These are phyloP conservation scores for Spinacia oleracea DNA, from an alignment of 179 eudicot genomes.

Conservation along the genomic window DNA sequence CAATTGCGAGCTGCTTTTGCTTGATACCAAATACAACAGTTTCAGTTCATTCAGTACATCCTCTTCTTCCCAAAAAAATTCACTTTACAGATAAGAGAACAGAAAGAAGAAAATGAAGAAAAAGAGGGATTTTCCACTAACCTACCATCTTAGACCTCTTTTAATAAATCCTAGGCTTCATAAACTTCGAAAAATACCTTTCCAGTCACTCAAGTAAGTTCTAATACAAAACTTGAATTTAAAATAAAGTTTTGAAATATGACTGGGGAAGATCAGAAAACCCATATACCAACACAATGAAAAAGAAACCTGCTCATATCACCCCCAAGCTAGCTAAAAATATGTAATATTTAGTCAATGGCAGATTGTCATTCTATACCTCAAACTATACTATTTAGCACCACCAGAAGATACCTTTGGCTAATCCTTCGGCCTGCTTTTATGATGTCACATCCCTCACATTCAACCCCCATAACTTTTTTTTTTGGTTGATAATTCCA, in stretches of 20 bases:
- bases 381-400: slow-evolving; percentile 2
- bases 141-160: slow-evolving; percentile 27
- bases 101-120: slow-evolving; percentile 16
- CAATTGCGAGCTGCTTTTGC: slow-evolving; percentile 26
- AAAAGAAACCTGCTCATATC: slow-evolving; percentile 9
- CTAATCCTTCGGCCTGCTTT: slow-evolving; percentile 26
- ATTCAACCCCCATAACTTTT: slow-evolving; percentile 10
- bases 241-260: slow-evolving; percentile 13
- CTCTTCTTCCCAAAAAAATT: slow-evolving; percentile 34
- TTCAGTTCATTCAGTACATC: slow-evolving; percentile 3
- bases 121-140: slow-evolving; percentile 23
- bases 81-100: slow-evolving; percentile 31
- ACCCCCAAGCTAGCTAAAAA: slow-evolving; percentile 15
- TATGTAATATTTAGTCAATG: slow-evolving; percentile 24
- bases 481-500: slow-evolving; percentile 7
- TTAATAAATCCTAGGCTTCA: slow-evolving; percentile 18
- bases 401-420: slow-evolving; percentile 28
- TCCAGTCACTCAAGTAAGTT: slow-evolving; percentile 22
- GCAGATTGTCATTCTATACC: slow-evolving; percentile 32
- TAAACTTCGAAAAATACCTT: slow-evolving; percentile 24
- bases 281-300: slow-evolving; percentile 22
- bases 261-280: slow-evolving; percentile 14
- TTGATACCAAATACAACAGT: slow-evolving; percentile 34
- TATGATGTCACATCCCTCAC: slow-evolving; percentile 23
- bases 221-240: slow-evolving; percentile 29